Evolutionary conservation across 768 basidiomycete species (phyloP).

Genomic region (Xerocomus brunneocitrinus): DNA sequence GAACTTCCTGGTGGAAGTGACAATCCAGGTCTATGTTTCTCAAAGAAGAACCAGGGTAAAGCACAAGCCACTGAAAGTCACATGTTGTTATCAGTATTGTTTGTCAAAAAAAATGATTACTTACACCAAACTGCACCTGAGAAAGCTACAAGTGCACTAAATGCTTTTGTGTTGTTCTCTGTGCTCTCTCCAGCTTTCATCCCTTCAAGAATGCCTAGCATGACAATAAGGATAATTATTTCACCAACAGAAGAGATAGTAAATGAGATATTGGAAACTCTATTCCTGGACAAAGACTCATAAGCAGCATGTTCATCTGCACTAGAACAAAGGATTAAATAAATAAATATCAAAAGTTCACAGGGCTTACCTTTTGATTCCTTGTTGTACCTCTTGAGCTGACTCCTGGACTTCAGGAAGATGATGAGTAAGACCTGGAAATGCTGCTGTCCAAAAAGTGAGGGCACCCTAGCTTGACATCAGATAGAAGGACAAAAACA

Average conservation of each 20-base stretch:
- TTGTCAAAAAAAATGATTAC: conserved; percentile 17
- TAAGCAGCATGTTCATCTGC: conserved; percentile 47
- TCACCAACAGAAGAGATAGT: conserved; percentile 67
- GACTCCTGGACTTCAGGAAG: conserved; percentile 65
- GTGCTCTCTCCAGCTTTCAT: conserved; percentile 56
- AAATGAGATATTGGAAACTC: conserved; percentile 73
- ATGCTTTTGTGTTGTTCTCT: conserved; percentile 70
- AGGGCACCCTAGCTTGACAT: conserved; percentile 46
- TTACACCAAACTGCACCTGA: conserved; percentile 71
- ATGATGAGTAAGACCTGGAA: conserved; percentile 69
- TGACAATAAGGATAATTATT: conserved; percentile 62
- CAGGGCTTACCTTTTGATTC: conserved; percentile 43
- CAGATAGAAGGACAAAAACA: neutral
- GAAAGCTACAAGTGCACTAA: conserved; percentile 76
- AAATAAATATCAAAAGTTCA: neutral
- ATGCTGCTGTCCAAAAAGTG: conserved; percentile 83
- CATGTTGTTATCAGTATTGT: neutral
- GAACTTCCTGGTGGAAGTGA: conserved; percentile 50
- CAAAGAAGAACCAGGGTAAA: conserved; percentile 68
- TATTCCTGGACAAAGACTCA: conserved; percentile 65
- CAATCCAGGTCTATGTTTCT: conserved; percentile 65
- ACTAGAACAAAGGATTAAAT: conserved; percentile 20
- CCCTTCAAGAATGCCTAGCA: conserved; percentile 71
- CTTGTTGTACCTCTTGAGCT: conserved; percentile 33
- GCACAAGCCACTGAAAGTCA: conserved; percentile 51